These are phyloP conservation scores for Ustilago xerochloae DNA, from an alignment of 1,284 basidiomycete genomes.

Conservation along the genomic window DNA sequence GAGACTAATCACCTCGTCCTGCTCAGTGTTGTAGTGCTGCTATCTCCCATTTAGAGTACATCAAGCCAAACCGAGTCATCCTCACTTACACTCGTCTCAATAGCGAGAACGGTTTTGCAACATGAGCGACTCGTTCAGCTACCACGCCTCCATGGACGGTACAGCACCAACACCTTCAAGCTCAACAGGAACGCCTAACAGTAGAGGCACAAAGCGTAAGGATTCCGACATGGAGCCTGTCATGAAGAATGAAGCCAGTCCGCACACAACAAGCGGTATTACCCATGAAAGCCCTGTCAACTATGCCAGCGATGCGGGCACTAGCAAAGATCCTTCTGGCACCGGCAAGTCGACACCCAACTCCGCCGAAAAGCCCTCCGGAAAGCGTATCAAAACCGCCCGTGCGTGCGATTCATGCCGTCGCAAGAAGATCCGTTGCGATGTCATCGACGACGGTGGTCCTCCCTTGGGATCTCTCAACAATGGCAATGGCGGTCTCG, in stretches of 20 bases:
- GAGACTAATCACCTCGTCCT: too few species aligned
- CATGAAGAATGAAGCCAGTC: slow-evolving; percentile 28
- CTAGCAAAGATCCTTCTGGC: slow-evolving; percentile 15
- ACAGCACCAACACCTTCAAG: slow-evolving; percentile 24
- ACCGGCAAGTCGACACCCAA: slow-evolving; percentile 13
- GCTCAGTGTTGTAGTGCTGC: too few species aligned
- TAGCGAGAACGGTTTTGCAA: too few species aligned
- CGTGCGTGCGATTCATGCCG: slow-evolving; percentile 91
- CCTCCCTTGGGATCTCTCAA: slow-evolving; percentile 49
- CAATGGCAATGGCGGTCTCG: slow-evolving; percentile 56
- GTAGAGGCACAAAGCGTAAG: slow-evolving; percentile 35
- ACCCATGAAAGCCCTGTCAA: slow-evolving; percentile 28
- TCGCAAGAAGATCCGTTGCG: slow-evolving; percentile 86
- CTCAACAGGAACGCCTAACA: slow-evolving; percentile 35
- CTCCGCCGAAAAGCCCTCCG: slow-evolving; percentile 35
- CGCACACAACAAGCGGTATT: background rate
- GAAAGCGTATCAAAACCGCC: slow-evolving; percentile 87
- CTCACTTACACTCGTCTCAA: too few species aligned
- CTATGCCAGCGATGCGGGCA: slow-evolving; percentile 21
- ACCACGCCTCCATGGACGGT: slow-evolving; percentile 4
- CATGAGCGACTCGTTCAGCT: slow-evolving; percentile 19
- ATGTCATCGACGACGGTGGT: slow-evolving; percentile 64
- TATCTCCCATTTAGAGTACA: too few species aligned
- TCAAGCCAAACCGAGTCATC: too few species aligned
- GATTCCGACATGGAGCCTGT: slow-evolving; percentile 32